These are phyloP conservation scores for Coniella lustricola DNA, from an alignment of 2,329 filamentous ascomycete genomes.

Conservation along the genomic window DNA sequence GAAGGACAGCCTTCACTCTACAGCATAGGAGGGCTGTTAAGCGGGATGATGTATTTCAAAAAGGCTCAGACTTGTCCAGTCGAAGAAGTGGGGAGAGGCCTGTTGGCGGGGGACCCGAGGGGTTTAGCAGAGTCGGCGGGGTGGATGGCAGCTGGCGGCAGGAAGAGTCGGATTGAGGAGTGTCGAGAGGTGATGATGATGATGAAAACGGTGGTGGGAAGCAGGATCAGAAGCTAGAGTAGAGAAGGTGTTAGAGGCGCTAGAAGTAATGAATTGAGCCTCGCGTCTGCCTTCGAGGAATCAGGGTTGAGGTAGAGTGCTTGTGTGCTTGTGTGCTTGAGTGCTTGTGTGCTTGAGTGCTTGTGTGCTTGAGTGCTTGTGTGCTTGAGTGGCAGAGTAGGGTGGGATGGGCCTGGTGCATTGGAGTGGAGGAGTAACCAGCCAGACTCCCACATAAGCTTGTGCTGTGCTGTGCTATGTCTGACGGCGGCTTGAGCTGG, in stretches of 20 bases:
- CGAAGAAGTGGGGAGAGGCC: constrained; percentile 4
- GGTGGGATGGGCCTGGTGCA: not conserved
- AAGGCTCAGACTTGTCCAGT: constrained; percentile 4
- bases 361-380: no score
- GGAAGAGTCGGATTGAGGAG: constrained; percentile 2
- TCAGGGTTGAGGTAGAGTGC: not conserved
- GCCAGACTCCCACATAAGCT: constrained; percentile 5
- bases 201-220: not conserved
- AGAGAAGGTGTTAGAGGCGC: constrained; percentile 9
- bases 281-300: constrained; percentile 1
- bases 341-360: no score
- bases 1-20: constrained; percentile 22
- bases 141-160: constrained; percentile 7
- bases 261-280: constrained; percentile 6
- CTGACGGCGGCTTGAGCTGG: constrained; percentile 3
- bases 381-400: no score
- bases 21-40: constrained; percentile 3
- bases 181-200: not conserved
- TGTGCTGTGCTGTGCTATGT: no score
- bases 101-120: constrained; percentile 6
- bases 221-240: constrained; percentile 13
- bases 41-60: constrained; percentile 5
- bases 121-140: constrained; percentile 6
- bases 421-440: constrained; percentile 8
- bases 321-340: no score